phyloP scores from a whole-genome alignment of 257 asterid genomes.

The Rubia yunnanensis region DNA sequence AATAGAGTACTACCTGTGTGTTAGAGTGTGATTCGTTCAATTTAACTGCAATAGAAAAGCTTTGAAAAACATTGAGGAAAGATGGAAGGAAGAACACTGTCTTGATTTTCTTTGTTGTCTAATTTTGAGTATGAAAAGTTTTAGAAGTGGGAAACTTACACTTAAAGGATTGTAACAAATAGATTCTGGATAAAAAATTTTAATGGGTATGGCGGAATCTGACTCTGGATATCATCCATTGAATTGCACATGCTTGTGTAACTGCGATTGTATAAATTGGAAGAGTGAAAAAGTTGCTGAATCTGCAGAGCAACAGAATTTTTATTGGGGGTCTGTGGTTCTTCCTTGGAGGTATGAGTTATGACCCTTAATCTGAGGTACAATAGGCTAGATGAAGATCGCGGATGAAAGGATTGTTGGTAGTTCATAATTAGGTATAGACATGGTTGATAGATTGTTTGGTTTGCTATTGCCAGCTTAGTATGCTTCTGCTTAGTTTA shows the following conservation, averaged over 20 bases:
- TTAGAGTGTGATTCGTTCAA: neutral
- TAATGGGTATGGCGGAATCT: neutral
- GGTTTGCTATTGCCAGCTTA: neutral
- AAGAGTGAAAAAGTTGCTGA: neutral
- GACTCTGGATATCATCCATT: neutral
- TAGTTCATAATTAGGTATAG: neutral
- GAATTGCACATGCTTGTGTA: neutral
- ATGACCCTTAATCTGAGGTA: neutral
- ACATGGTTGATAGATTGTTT: neutral
- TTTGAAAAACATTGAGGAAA: neutral
- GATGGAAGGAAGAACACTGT: neutral
- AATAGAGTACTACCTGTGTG: neutral
- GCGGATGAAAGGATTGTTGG: neutral
- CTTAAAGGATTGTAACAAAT: neutral
- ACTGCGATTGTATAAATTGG: neutral
- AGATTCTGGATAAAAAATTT: neutral
- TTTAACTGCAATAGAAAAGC: neutral
- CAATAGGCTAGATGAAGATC: neutral
- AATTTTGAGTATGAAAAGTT: neutral
- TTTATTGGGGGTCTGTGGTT: neutral
- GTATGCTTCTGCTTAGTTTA: neutral
- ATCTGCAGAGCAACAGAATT: neutral
- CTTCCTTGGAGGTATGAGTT: neutral
- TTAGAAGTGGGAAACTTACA: neutral
- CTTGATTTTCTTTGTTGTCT: neutral